Evolutionary conservation across 176 grass and related monocot genomes (phyloP).

Genomic region (Rhynchospora tenuis): DNA sequence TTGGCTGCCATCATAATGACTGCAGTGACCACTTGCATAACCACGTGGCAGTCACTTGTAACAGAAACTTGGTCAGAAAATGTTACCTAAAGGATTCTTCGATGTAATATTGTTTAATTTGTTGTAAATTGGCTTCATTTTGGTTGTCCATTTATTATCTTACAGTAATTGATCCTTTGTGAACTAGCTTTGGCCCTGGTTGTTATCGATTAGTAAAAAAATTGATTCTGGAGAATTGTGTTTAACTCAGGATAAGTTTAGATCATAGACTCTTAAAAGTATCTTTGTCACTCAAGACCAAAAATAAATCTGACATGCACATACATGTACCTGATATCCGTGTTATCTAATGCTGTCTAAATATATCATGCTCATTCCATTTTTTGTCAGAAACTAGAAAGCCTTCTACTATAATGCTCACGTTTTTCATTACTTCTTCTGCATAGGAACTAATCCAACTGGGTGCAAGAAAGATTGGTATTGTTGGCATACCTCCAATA

Average conservation of each 20-base stretch:
- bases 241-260: not conserved
- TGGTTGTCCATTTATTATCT: not conserved
- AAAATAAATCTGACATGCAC: too few relatives aligned
- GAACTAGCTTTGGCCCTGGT: not conserved
- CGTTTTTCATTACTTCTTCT: not conserved
- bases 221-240: not conserved
- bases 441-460: constrained; percentile 30
- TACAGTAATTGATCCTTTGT: not conserved
- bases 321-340: too few relatives aligned
- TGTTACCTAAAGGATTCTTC: too few relatives aligned
- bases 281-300: not conserved
- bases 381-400: not conserved
- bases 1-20: too few relatives aligned
- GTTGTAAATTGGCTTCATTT: not conserved
- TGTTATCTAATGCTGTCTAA: not conserved
- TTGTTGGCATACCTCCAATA: constrained; percentile 68
- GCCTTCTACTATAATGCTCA: not conserved
- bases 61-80: too few relatives aligned
- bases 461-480: constrained; percentile 45
- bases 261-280: not conserved
- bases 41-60: too few relatives aligned
- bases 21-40: too few relatives aligned
- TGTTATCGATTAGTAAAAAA: not conserved
- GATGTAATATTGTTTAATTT: not conserved
- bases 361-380: not conserved